phyloP scores from a whole-genome alignment of 768 basidiomycete genomes.

The Heimioporus sp. region DNA sequence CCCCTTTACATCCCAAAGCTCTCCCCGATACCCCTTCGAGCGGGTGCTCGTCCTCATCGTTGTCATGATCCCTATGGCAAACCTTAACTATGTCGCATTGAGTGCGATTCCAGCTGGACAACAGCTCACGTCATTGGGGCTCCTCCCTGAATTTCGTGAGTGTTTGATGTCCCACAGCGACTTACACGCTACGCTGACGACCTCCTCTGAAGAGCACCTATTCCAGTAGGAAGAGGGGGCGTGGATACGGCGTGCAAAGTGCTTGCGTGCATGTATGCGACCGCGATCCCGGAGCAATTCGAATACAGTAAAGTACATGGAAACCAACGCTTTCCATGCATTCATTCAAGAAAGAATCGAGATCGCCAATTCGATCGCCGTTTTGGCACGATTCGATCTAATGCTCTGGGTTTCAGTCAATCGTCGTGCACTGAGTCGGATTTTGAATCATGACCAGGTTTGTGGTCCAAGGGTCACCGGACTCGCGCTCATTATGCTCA shows the following conservation, averaged over 20 bases:
- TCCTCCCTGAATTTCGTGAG: conserved; percentile 79
- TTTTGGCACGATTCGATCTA: conserved; percentile 51
- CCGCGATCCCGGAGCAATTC: conserved; percentile 61
- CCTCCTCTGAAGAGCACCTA: conserved; percentile 43
- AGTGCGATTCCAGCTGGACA: conserved; percentile 66
- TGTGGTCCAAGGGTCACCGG: neutral
- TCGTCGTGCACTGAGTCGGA: conserved; percentile 69
- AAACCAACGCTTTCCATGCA: conserved; percentile 45
- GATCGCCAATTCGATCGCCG: conserved; percentile 61
- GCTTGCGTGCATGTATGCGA: conserved; percentile 66
- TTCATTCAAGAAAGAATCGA: conserved; percentile 61
- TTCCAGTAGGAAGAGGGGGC: conserved; percentile 56
- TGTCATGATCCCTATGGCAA: conserved; percentile 71
- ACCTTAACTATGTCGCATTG: conserved; percentile 57
- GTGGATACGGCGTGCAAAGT: conserved; percentile 49
- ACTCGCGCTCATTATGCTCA: conserved; percentile 65
- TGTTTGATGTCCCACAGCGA: conserved; percentile 3
- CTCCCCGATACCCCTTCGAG: conserved; percentile 69
- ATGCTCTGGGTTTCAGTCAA: conserved; percentile 58
- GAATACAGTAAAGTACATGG: conserved; percentile 42
- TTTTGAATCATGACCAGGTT: neutral
- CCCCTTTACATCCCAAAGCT: conserved; percentile 85
- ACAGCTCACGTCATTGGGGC: conserved; percentile 57
- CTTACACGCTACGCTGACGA: neutral
- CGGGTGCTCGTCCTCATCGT: conserved; percentile 82